Evolutionary conservation across 768 basidiomycete species (phyloP), one percentile per base, ranked within the genome.

Genomic region (Lentinus tigrinus): DNA sequence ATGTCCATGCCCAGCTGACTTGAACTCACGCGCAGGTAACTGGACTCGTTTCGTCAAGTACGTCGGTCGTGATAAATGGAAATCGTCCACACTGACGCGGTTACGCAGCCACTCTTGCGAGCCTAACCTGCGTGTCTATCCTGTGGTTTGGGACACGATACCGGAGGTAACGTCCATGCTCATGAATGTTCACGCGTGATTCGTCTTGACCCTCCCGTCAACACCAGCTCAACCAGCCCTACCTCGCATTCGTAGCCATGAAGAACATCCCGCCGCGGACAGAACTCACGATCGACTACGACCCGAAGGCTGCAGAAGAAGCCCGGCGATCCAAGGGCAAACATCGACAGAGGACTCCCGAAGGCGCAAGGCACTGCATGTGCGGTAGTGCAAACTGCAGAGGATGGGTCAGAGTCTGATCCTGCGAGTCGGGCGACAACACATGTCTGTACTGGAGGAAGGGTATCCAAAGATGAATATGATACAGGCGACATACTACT

Each of bases 41-140:
- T 90, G 88, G 88, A 85, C 87, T 8, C 79, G 87, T 4, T 90
- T 89, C 60, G 74, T 89, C 31, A 90, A 89, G 88, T 87, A 62
- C 57, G 84, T 69, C 11, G 11, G 34, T 54, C 10, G 21, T 11
- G 23, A 23, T 48, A 44, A 44, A 44, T 16, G 23, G 59, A 37
- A 65, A 26, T 24, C 3, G 40, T 42, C 17, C 8, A n/a, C 8
- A 42, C 40, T n/a, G 40, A 42, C 21, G 4, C 40, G 17, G 21
- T n/a, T 10, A 19, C 24, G 56, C 63, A 89, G 88, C 63, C 88
- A 90, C 65, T 88, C 86, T 0, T 89, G 88, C 61, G 67, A 73
- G 14, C 87, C 88, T 5, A 88, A 87, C 60, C 67, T 85, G 56
- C 62, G 65, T 0, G 78, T 86, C 1, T 86, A 80, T 56, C 77